Evolutionary conservation across 352 stramenopile genomes (phyloP), one percentile per base, ranked within the genome.

Genomic region (Phytophthora nicotianae): DNA sequence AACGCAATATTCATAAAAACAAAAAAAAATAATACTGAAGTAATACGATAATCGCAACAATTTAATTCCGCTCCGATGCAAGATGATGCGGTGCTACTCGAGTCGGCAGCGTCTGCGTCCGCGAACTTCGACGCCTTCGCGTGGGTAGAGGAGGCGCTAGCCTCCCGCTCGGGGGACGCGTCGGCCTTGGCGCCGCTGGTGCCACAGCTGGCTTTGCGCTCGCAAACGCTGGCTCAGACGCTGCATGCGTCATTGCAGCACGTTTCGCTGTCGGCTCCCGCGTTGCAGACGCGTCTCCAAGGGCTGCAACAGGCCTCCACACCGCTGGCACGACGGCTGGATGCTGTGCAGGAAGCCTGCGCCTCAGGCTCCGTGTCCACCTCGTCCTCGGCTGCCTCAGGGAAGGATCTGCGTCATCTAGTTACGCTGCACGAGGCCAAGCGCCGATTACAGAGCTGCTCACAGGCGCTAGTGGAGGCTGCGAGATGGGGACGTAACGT

Each of bases 381-480:
- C 9, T n/a, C 40, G 7, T 33, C 54, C 20, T 46, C 43, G 32
- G 14, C 37, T 16, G 4, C 47, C 10, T 33, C 26, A 10, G 40
- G 43, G 14, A 42, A 66, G 26, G 83, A 83, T 48, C 70, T 89
- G 48, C 61, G 74, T 49, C 68, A 86, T 9, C 66, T 90, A n/a
- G 72, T 86, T 51, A 77, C 69, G 53, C 78, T 93, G 29, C 79
- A 93, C 64, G 79, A 89, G 37, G 75, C 83, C 53, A 91, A 91
- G 47, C 55, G 81, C 54, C 74, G 79, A 24, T 66, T 93, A 9
- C 67, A 86, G 40, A 70, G 75, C 40, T 93, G 83, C 58, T 86
- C 80, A 5, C 75, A 85, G 63, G 70, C 77, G 54, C 78, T 93
- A n/a, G 72, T 88, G 4, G 79, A 93, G 60, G 81, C 83, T 20